These are phyloP conservation scores for Ogataea siamensis DNA, from an alignment of 805 yeast genomes.

Conservation along the genomic window DNA sequence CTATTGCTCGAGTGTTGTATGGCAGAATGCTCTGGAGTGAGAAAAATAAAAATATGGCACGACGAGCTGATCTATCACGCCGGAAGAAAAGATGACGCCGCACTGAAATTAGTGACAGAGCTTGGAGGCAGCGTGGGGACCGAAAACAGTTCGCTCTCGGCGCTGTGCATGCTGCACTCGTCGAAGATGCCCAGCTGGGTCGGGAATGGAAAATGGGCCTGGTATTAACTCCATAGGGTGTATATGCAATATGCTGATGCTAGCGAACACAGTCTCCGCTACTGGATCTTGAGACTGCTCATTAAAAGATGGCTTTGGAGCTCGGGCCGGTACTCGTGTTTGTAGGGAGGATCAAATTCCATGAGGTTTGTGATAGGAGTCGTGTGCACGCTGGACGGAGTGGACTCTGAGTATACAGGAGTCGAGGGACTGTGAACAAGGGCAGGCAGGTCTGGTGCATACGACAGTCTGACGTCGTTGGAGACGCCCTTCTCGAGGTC, in stretches of 20 bases:
- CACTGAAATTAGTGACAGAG: conserved; percentile 14
- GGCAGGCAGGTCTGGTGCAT: conserved; percentile 6
- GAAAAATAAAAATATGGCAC: conserved; percentile 26
- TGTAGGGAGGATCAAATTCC: conserved; percentile 17
- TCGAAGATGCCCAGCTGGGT: conserved; percentile 22
- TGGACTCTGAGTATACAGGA: conserved; percentile 6
- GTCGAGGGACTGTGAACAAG: conserved; percentile 15
- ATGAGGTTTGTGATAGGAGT: conserved; percentile 13
- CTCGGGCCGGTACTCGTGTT: conserved; percentile 2
- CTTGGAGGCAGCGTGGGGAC: conserved; percentile 18
- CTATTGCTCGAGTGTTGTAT: conserved; percentile 15
- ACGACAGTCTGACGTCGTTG: not conserved
- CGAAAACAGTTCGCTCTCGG: conserved; percentile 24
- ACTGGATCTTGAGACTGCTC: conserved; percentile 22
- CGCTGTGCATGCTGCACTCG: conserved; percentile 17
- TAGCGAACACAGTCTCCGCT: conserved; percentile 4
- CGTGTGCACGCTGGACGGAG: conserved; percentile 12
- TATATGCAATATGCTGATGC: conserved; percentile 4
- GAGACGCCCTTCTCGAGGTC: conserved; percentile 11
- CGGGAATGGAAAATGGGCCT: conserved; percentile 29
- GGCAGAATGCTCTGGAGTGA: conserved; percentile 15
- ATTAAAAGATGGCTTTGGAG: conserved; percentile 11
- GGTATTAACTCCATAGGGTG: conserved; percentile 20
- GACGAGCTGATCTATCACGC: conserved; percentile 22
- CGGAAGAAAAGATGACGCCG: conserved; percentile 6